phyloP scores from a whole-genome alignment of 192 early-diverging fungal species.

The Ambispora gerdemannii region DNA sequence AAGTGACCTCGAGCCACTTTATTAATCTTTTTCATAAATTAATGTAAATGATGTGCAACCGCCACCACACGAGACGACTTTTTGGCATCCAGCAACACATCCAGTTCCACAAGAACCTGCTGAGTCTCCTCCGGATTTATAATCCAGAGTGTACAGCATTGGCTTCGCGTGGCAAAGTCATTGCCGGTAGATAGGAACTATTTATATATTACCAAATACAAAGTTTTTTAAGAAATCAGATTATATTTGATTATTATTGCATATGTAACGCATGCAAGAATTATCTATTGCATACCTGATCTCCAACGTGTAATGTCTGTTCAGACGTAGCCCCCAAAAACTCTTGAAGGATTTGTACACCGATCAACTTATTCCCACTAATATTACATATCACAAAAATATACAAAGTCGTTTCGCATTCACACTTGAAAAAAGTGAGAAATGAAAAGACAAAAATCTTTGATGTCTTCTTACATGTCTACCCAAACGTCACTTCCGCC shows the following conservation, averaged over 20 bases:
- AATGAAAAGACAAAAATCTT: background rate
- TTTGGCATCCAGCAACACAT: constrained; percentile 35
- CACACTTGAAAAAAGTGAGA: background rate
- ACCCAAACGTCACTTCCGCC: constrained; percentile 91
- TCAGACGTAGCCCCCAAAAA: constrained; percentile 55
- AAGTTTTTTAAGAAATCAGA: too few species aligned
- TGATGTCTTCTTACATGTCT: constrained; percentile 58
- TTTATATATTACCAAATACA: background rate
- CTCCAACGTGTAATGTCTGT: constrained; percentile 82
- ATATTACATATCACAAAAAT: background rate
- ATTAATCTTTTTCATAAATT: too few species aligned
- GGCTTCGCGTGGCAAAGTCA: constrained; percentile 78
- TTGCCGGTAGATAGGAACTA: constrained; percentile 90
- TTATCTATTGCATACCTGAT: constrained; percentile 62
- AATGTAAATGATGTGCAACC: too few species aligned
- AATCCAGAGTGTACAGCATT: constrained; percentile 89
- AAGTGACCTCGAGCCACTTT: too few species aligned
- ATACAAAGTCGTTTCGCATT: background rate
- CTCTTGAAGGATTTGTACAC: constrained; percentile 75
- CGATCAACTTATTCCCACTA: constrained; percentile 89
- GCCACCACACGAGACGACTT: too few species aligned
- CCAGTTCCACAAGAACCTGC: constrained; percentile 64
- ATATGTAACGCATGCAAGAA: too few species aligned
- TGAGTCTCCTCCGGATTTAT: constrained; percentile 83
- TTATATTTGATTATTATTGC: too few species aligned